phyloP scores from a whole-genome alignment of 2,329 filamentous ascomycete species.

The Penicillium griseofulvum region DNA sequence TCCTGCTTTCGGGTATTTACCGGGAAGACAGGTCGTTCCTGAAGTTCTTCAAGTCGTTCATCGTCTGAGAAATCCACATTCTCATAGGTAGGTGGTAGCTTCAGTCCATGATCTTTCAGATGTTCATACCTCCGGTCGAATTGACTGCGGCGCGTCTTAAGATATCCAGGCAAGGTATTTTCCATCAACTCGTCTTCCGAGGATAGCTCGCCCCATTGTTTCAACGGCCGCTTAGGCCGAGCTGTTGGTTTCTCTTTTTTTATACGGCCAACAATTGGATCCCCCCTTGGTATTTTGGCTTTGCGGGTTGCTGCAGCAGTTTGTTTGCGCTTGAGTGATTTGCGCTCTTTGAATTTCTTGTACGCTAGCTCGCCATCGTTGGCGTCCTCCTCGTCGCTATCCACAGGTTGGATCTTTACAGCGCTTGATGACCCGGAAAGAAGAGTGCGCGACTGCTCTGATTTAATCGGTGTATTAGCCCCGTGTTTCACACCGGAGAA shows the following conservation, averaged over 20 bases:
- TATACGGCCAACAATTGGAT: conserved; percentile 38
- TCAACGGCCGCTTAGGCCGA: conserved; percentile 32
- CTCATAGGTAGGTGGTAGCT: conserved; percentile 72
- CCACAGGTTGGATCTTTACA: conserved; percentile 24
- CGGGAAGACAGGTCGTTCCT: conserved; percentile 69
- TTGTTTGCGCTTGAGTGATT: conserved; percentile 53
- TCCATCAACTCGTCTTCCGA: conserved; percentile 57
- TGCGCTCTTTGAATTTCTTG: conserved; percentile 62
- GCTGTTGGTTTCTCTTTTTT: conserved; percentile 27
- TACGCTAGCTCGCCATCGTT: conserved; percentile 52
- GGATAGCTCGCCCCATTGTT: conserved; percentile 47
- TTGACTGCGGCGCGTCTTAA: conserved; percentile 63
- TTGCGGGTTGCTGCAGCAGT: conserved; percentile 49
- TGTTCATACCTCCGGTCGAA: conserved; percentile 64
- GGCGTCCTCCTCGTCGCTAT: conserved; percentile 34
- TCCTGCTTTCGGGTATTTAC: conserved; percentile 61
- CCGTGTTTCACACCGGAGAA: not conserved
- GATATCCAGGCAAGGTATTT: conserved; percentile 67
- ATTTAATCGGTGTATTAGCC: conserved; percentile 1
- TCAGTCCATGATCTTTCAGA: conserved; percentile 67
- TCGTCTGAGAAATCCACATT: conserved; percentile 74
- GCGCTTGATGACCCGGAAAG: conserved; percentile 14
- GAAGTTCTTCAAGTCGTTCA: conserved; percentile 58
- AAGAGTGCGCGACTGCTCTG: not conserved
- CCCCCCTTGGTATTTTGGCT: conserved; percentile 44